Evolutionary conservation across 1,139 yeast species (phyloP).

Genomic region (Kazachstania sp.): DNA sequence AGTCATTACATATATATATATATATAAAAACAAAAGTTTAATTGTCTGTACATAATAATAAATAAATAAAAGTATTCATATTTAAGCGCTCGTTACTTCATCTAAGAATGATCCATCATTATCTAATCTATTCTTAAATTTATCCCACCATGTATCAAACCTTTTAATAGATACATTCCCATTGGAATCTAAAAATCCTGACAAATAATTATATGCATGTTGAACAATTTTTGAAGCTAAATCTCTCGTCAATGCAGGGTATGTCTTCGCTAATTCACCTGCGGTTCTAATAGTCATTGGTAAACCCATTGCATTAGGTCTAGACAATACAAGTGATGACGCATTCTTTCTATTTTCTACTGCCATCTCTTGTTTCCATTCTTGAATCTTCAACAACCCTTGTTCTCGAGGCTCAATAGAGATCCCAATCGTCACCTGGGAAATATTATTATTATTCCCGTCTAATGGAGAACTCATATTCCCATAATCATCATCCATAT

Average conservation of each 20-base stretch:
- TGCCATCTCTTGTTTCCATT: slow-evolving; percentile 22
- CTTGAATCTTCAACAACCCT: slow-evolving; percentile 27
- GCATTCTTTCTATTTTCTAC: slow-evolving; percentile 9
- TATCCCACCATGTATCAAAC: slow-evolving; percentile 95
- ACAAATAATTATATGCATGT: slow-evolving; percentile 82
- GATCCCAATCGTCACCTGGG: slow-evolving; percentile 62
- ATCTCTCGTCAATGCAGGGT: slow-evolving; percentile 35
- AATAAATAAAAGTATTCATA: neutral
- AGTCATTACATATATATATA: neutral
- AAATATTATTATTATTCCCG: slow-evolving; percentile 26
- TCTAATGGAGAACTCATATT: slow-evolving; percentile 23
- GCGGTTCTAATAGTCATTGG: slow-evolving; percentile 27
- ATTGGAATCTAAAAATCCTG: slow-evolving; percentile 68
- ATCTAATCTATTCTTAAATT: slow-evolving; percentile 63
- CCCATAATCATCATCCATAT: slow-evolving; percentile 34
- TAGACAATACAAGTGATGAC: slow-evolving; percentile 29
- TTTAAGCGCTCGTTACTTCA: slow-evolving; percentile 27
- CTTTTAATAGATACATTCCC: slow-evolving; percentile 84
- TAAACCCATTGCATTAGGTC: slow-evolving; percentile 10
- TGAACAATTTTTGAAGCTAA: slow-evolving; percentile 83
- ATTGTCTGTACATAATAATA: neutral
- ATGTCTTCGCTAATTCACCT: slow-evolving; percentile 29
- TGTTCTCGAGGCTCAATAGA: slow-evolving; percentile 64
- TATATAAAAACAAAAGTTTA: neutral
- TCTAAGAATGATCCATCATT: slow-evolving; percentile 80